phyloP scores from a whole-genome alignment of 495 filamentous ascomycete species.

The Monascus purpureus region DNA sequence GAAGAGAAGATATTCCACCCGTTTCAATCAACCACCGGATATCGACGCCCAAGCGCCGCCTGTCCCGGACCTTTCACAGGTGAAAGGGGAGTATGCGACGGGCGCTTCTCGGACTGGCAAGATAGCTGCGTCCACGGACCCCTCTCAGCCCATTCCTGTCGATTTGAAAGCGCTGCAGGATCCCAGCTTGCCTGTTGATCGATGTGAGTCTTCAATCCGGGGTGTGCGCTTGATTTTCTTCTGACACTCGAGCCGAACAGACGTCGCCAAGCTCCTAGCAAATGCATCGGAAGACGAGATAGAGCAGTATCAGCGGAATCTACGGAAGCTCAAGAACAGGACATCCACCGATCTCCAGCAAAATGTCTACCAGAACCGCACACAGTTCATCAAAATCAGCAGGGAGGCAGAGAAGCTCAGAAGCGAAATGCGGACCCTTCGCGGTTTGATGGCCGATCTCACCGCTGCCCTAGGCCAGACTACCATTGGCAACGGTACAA shows the following conservation, averaged over 20 bases:
- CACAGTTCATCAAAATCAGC: conserved; percentile 97
- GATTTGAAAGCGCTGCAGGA: conserved; percentile 67
- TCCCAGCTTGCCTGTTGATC: conserved; percentile 57
- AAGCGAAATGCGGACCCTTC: conserved; percentile 82
- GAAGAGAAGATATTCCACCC: conserved; percentile 83
- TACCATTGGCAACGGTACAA: conserved; percentile 31
- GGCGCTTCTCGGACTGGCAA: conserved; percentile 31
- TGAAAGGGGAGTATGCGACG: conserved; percentile 37
- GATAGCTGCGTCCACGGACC: conserved; percentile 24
- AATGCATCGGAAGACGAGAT: conserved; percentile 94
- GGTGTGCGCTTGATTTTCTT: neutral
- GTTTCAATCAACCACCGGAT: conserved; percentile 68
- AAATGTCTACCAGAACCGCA: conserved; percentile 95
- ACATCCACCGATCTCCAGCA: conserved; percentile 85
- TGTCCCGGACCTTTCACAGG: conserved; percentile 42
- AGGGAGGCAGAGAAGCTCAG: conserved; percentile 98
- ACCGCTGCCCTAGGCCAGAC: conserved; percentile 64
- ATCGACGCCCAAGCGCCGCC: conserved; percentile 52
- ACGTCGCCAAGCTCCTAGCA: conserved; percentile 66
- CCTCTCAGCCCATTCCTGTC: conserved; percentile 32
- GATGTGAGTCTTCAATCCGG: conserved; percentile 24
- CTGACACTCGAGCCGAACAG: conserved; percentile 16
- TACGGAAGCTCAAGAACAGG: conserved; percentile 67
- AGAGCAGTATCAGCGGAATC: conserved; percentile 57
- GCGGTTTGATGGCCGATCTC: conserved; percentile 79